Conservation (phyloP, 495 filamentous ascomycete genomes). For the Entonaema liquescens region DNA sequence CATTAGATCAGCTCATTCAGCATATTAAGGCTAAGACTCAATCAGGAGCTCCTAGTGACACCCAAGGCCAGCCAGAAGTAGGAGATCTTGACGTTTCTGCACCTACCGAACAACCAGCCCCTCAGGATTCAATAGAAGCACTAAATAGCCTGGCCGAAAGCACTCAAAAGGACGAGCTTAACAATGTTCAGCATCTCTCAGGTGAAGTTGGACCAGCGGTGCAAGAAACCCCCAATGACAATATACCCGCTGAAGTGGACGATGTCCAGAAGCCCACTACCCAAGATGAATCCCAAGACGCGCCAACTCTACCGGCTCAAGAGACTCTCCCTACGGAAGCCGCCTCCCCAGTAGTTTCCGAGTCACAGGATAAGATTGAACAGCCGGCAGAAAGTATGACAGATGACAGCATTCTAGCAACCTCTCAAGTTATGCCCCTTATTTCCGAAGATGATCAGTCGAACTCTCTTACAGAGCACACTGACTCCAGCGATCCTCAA, state of each 20-base stretch:
- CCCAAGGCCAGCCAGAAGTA: background rate
- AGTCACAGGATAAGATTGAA: conserved; percentile 1
- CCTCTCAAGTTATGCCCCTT: conserved; percentile 8
- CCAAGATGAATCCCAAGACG: conserved; percentile 9
- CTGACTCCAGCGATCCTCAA: conserved; percentile 9
- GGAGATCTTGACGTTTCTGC: background rate
- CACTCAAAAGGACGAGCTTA: background rate
- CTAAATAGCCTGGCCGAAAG: conserved; percentile 5
- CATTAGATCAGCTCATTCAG: conserved; percentile 17
- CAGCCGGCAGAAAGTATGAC: background rate
- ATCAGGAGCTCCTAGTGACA: background rate
- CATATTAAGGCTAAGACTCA: conserved; percentile 15
- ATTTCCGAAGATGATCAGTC: conserved; percentile 11
- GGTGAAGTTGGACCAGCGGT: conserved; percentile 6
- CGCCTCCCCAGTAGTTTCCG: background rate
- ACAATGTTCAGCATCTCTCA: background rate
- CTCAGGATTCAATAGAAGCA: background rate
- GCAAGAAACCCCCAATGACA: background rate
- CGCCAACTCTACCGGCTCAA: background rate
- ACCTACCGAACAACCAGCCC: background rate
- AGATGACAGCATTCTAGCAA: background rate
- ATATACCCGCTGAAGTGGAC: conserved; percentile 8
- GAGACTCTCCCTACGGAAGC: conserved; percentile 9
- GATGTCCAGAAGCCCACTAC: background rate
- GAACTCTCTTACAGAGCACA: background rate